Base-by-base conservation (phyloP, 2,329 filamentous ascomycete species). In the Rhinocladiella mackenziei region DNA sequence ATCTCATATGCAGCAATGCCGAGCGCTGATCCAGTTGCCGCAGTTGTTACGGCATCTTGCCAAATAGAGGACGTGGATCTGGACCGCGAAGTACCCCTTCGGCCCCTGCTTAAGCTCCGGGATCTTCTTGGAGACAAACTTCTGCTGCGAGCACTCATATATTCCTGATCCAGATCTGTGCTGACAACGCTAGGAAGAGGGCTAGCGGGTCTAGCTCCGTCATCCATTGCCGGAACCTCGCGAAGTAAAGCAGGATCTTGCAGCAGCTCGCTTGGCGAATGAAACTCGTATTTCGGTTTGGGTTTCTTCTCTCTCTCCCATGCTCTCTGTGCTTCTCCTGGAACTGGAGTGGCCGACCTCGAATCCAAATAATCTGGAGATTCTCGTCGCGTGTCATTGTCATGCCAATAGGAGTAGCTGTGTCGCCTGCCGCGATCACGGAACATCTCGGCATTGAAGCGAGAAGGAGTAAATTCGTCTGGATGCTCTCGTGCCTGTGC, bases 271-370 rank as follows among this genome's bases (percentile, higher is more conserved):
- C 68, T 70, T 1, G 68, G 67, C 13, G 69, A 71, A 48, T 71
- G 68, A 43, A 71, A 71, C 38, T 71, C 66, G 43, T 70, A 69
- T 28, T 64, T 68, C 2, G 59, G 63, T 45, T 65, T 65, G 26
- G 72, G 65, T 28, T 65, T 63, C 9, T 35, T 45, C 29, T 50
- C 48, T 13, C 40, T 48, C 35, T 58, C 49, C 39, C 46, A 20
- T 2, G 56, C 57, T 33, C 64, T 43, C 10, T 65, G 60, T 39
- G 74, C 75, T 7, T 69, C 63, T 13, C 71, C 73, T 3, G 81
- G 81, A 49, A 79, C 85, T 1, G 85, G 84, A 1, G 84, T 89
- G 1, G 76, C 74, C 58, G 86, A 78, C 53, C 80, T 70, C 4
- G 82, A 86, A 32, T 73, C 81, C 6, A 80, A 65, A 19, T 75